Evolutionary conservation across 2,329 filamentous ascomycete species (phyloP), one percentile per base, ranked within the genome.

Genomic region (Esteya vermicola): DNA sequence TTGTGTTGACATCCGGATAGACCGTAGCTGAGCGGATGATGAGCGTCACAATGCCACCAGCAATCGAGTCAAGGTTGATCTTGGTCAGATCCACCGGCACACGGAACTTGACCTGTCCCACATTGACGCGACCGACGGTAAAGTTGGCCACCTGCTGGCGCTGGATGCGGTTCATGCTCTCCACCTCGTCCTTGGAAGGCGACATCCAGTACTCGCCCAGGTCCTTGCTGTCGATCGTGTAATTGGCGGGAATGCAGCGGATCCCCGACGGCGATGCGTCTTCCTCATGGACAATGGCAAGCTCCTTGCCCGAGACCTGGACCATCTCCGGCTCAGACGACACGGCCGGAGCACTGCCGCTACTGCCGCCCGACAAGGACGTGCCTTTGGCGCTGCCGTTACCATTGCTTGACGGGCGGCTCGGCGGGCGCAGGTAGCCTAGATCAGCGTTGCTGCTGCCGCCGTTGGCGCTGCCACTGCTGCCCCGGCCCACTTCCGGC

Each of bases 201-300:
- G 69, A 72, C 72, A 85, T 93, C 80, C 81, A 96, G 62, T 98
- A 98, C 9, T 75, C 67, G 39, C 88, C 89, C 18, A 50, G 45
- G 14, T 49, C 47, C 32, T 45, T 46, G 39, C 38, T 64, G 36
- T 70, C 65, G 38, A 47, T 23, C 3, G 31, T 36, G 36, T 47
- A 47, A 38, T 45, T 43, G 39, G 33, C 41, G 44, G 48, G 33
- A 46, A 51, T 16, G 49, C 51, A 42, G 48, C 42, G 30, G 5
- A 43, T 34, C 7, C 36, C 51, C 48, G 60, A 48, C 40, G 64
- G 50, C 26, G 65, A 54, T 26, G 57, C 52, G 25, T 73, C 70
- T 52, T 94, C 85, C 52, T 94, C 85, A 20, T 79, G 78, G 21
- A 94, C 84, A 42, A 85, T 70, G 32, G 83, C 73, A 34, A 94